phyloP scores from a whole-genome alignment of 1,284 basidiomycete genomes.

The Ustilago cynodontis region DNA sequence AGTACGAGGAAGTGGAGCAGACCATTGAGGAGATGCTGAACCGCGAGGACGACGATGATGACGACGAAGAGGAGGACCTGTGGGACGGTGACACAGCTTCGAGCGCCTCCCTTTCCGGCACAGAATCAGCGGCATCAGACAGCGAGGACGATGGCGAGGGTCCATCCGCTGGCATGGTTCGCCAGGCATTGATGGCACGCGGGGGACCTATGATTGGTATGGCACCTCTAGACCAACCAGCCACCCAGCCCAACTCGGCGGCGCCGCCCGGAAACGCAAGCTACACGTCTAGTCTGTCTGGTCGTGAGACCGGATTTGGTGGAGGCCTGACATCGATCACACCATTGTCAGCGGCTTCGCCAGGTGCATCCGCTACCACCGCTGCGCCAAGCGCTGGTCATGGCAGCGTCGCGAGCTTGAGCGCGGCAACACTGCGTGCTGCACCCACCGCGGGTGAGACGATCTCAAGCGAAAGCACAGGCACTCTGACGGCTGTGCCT shows the following conservation, averaged over 20 bases:
- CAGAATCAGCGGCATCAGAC: conserved; percentile 40
- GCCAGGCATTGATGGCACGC: conserved; percentile 43
- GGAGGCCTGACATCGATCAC: conserved; percentile 35
- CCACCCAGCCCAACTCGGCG: conserved; percentile 34
- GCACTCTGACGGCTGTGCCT: conserved; percentile 3
- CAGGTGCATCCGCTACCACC: neutral
- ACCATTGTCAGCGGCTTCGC: conserved; percentile 9
- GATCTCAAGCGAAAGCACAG: neutral
- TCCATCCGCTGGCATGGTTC: conserved; percentile 44
- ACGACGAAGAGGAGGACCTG: conserved; percentile 61
- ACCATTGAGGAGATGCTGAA: conserved; percentile 77
- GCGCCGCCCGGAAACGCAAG: conserved; percentile 34
- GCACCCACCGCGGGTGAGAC: conserved; percentile 10
- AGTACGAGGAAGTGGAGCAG: conserved; percentile 96
- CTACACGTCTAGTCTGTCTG: conserved; percentile 25
- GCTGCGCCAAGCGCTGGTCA: conserved; percentile 6
- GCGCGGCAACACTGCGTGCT: conserved; percentile 30
- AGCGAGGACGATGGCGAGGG: conserved; percentile 42
- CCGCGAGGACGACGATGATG: conserved; percentile 67
- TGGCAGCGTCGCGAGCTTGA: conserved; percentile 42
- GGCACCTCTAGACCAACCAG: conserved; percentile 31
- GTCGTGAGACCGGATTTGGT: conserved; percentile 34
- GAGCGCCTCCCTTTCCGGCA: conserved; percentile 39
- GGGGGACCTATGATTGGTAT: conserved; percentile 44
- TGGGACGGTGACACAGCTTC: conserved; percentile 48